Conservation (phyloP, 164 flowering plant species). For the Vitis riparia region DNA sequence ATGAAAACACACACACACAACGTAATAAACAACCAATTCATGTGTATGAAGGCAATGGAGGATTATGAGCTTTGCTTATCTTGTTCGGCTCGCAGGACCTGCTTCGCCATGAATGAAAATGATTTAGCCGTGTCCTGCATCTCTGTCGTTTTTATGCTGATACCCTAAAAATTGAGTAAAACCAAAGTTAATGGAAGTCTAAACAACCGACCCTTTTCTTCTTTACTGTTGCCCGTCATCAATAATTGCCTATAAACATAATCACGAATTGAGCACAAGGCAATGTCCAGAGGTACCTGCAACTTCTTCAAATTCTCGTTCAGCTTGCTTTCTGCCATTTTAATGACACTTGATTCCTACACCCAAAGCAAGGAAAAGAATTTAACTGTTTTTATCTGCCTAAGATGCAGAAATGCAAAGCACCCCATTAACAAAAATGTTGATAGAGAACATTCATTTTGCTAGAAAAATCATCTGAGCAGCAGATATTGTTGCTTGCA, state of each 20-base stretch:
- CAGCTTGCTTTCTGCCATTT: constrained; percentile 63
- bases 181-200: too few species aligned
- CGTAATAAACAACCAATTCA: too few species aligned
- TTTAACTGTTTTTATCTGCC: not conserved
- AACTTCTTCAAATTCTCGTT: constrained; percentile 66
- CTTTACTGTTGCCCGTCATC: too few species aligned
- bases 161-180: constrained; percentile 43
- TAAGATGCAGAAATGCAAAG: too few species aligned
- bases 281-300: constrained; percentile 44
- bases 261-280: not conserved
- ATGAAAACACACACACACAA: too few species aligned
- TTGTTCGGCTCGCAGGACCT: constrained; percentile 57
- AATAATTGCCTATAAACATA: not conserved
- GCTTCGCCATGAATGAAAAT: constrained; percentile 78
- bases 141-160: constrained; percentile 57
- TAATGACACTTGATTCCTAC: constrained; percentile 66
- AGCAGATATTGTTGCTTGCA: too few species aligned
- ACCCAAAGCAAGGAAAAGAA: constrained; percentile 1
- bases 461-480: too few species aligned
- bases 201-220: too few species aligned
- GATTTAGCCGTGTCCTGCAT: constrained; percentile 83
- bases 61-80: constrained; percentile 37
- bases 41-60: too few species aligned
- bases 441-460: too few species aligned
- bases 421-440: too few species aligned